These are phyloP conservation scores for Globisporangium lucens DNA, from an alignment of 352 stramenopile genomes.

Conservation along the genomic window DNA sequence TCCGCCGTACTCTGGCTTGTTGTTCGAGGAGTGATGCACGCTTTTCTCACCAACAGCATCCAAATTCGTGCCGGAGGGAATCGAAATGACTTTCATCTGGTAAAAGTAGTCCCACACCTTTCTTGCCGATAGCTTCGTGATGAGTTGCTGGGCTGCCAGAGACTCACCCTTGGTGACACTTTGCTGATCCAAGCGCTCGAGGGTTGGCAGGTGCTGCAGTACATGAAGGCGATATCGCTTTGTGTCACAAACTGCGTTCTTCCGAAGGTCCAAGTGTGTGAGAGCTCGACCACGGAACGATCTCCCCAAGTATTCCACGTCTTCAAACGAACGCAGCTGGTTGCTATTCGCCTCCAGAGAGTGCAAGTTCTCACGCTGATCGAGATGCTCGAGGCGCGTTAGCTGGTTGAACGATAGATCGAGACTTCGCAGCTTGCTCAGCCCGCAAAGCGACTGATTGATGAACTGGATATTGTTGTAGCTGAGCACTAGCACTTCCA, in stretches of 20 bases:
- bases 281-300: slow-evolving; percentile 24
- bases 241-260: slow-evolving; percentile 55
- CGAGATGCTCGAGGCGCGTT: slow-evolving; percentile 37
- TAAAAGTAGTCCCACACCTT: slow-evolving; percentile 39
- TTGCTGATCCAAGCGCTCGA: slow-evolving; percentile 54
- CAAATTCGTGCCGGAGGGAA: not conserved
- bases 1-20: slow-evolving; percentile 29
- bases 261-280: slow-evolving; percentile 52
- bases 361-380: slow-evolving; percentile 29
- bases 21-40: not conserved
- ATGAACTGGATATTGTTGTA: slow-evolving; percentile 66
- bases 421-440: slow-evolving; percentile 41
- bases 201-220: slow-evolving; percentile 38
- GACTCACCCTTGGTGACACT: slow-evolving; percentile 40
- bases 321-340: slow-evolving; percentile 49
- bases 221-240: slow-evolving; percentile 75
- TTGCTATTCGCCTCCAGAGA: slow-evolving; percentile 66
- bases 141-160: slow-evolving; percentile 28
- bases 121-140: slow-evolving; percentile 41
- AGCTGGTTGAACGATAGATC: slow-evolving; percentile 77
- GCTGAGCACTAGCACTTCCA: slow-evolving; percentile 66
- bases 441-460: slow-evolving; percentile 22
- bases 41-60: not conserved
- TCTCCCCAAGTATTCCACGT: slow-evolving; percentile 41
- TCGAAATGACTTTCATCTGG: slow-evolving; percentile 1